Percentiles rank a stretch among this genome's conserved stretches.
These are phyloP conservation scores for Chenopodium berlandieri DNA, from an alignment of 148 eudicot genomes.

Conservation along the genomic window DNA sequence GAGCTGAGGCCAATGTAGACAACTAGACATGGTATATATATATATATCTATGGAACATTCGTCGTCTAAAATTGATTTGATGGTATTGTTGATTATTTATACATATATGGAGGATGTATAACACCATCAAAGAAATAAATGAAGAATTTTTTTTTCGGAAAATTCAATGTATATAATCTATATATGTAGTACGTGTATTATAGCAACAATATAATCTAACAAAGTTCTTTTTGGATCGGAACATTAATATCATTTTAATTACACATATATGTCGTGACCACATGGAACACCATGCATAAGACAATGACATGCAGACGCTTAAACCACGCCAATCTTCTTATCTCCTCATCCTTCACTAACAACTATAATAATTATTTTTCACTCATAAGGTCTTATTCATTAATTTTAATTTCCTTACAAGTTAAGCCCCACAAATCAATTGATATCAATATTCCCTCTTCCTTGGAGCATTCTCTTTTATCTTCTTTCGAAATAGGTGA, in stretches of 20 bases:
- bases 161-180: too few species aligned
- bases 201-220: too few species aligned
- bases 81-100: too few species aligned
- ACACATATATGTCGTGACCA: background rate
- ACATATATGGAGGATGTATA: too few species aligned
- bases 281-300: slow-evolving; percentile 17
- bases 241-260: background rate
- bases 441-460: background rate
- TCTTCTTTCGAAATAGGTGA: background rate
- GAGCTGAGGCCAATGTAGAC: too few species aligned
- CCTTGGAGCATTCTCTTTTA: background rate
- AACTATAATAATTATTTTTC: background rate
- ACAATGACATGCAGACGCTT: slow-evolving; percentile 43
- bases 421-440: background rate
- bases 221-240: background rate
- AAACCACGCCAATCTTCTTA: slow-evolving; percentile 42
- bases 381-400: too few species aligned
- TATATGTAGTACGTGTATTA: too few species aligned
- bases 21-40: too few species aligned
- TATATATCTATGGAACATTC: too few species aligned
- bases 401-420: background rate
- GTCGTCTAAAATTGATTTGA: too few species aligned
- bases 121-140: too few species aligned
- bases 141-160: too few species aligned
- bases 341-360: slow-evolving; percentile 14